phyloP scores from a whole-genome alignment of 1,284 basidiomycete genomes.

The Marasmius sp. region DNA sequence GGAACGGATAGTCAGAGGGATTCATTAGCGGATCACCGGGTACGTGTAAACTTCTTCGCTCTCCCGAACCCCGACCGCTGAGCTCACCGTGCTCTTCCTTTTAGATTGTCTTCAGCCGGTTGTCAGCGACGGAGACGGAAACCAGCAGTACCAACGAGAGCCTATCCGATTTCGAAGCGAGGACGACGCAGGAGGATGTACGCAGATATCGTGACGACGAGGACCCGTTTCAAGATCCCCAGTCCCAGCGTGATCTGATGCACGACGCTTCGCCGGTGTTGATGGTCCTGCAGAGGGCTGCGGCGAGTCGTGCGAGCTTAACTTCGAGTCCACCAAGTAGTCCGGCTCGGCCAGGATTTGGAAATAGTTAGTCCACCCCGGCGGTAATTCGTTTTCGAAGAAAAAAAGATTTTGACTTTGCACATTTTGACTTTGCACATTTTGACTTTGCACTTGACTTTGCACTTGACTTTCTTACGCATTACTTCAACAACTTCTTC shows the following conservation, averaged over 20 bases:
- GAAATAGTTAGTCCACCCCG: background rate
- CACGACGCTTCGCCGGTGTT: background rate
- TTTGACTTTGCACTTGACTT: background rate
- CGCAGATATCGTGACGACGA: background rate
- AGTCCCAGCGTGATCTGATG: background rate
- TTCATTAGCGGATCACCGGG: background rate
- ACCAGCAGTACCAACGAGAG: background rate
- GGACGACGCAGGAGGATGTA: too few species aligned
- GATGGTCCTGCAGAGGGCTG: background rate
- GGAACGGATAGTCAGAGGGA: background rate
- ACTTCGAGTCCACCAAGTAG: background rate
- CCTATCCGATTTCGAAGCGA: background rate
- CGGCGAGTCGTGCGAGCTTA: background rate
- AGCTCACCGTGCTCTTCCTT: background rate
- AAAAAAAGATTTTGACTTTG: background rate
- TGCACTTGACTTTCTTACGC: background rate
- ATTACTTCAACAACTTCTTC: too few species aligned
- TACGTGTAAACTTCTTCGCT: background rate
- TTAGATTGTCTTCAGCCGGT: background rate
- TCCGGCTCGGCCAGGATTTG: background rate
- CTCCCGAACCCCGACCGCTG: background rate
- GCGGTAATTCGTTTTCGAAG: background rate
- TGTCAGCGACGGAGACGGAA: background rate
- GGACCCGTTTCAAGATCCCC: background rate
- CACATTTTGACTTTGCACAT: background rate